A percentile compares a stretch with the other conserved stretches of the same genome.
These are phyloP conservation scores for Claviceps fusiformis DNA, from an alignment of 2,329 filamentous ascomycete species.

Conservation along the genomic window DNA sequence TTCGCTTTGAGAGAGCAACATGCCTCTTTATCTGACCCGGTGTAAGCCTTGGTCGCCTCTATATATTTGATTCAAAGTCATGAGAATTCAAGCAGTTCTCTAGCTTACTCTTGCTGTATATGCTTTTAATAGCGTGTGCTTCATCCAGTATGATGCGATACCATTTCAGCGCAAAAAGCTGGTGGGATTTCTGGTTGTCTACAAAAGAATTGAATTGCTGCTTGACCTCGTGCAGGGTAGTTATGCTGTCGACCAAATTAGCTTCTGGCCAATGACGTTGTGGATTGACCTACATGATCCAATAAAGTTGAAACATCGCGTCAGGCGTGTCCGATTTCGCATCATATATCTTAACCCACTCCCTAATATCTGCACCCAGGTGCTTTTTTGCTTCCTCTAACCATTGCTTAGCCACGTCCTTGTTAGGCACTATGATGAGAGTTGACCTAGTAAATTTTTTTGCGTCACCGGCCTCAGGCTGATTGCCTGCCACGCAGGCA, in stretches of 20 bases:
- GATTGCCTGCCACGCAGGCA: slow-evolving; percentile 54
- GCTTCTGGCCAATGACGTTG: background rate
- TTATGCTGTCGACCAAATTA: slow-evolving; percentile 11
- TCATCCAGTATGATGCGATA: slow-evolving; percentile 44
- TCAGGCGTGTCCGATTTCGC: background rate
- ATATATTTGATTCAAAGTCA: background rate
- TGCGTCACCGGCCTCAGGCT: slow-evolving; percentile 24
- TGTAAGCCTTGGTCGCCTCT: background rate
- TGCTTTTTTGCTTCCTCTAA: slow-evolving; percentile 14
- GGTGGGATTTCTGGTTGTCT: background rate
- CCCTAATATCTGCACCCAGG: background rate
- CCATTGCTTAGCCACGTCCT: slow-evolving; percentile 16
- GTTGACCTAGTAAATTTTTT: slow-evolving; percentile 21
- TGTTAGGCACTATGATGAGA: slow-evolving; percentile 18
- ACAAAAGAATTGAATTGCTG: slow-evolving; percentile 7
- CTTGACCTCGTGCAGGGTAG: slow-evolving; percentile 16
- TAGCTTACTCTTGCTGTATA: slow-evolving; percentile 17
- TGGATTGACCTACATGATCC: background rate
- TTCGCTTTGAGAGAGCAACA: slow-evolving; percentile 16
- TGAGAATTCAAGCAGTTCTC: background rate
- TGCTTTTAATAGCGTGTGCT: slow-evolving; percentile 41
- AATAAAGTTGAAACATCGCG: background rate
- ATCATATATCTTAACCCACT: slow-evolving; percentile 6
- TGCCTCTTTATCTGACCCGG: slow-evolving; percentile 4
- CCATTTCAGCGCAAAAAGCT: slow-evolving; percentile 18